Evolutionary conservation across 768 basidiomycete genomes (phyloP), one percentile per base, ranked within the genome.

Genomic region (Lactarius vividus): DNA sequence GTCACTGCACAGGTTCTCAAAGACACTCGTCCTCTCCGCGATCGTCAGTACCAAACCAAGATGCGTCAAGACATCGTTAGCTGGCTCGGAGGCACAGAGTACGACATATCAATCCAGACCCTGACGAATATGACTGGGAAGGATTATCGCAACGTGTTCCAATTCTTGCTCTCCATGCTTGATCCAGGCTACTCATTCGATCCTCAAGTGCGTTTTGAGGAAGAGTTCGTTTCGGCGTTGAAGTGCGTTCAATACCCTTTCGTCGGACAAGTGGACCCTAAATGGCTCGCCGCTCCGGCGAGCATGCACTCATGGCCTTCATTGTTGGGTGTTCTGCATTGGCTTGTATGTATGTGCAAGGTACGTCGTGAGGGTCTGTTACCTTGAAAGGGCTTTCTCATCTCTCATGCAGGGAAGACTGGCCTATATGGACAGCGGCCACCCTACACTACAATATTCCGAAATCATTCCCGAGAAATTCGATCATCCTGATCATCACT

Each of bases 301-400:
- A 89, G 88, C 61, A 89, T 91, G 80, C 91, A 93, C 76, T 88
- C 89, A n/a, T 98, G 96, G 97, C 92, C 94, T 0, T 81, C 85
- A 26, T 77, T 97, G 29, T 80, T 98, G 18, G 96, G 91, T 26
- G 90, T 92, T 72, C 74, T 98, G 39, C 91, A 96, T 76, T 99
- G 97, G 97, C 78, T 99, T 16, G 92, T 91, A 9, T 88, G 92
- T 71, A 75, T 92, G 69, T 88, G 90, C 72, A 89, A 88, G 79
- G 96, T 96, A 71, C 31, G 81, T 74, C n/a, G 6, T 26, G 28
- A 59, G 63, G 35, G 59, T 64, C n/a, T 26, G 28, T 42, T 65
- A 29, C 7, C 35, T 23, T 40, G 39, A 44, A 52, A 52, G 18
- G 60, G 26, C n/a, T 61, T 56, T 61, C 58, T 35, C 58, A 20